Percentiles rank a stretch among this genome's conserved stretches.
Evolutionary conservation across 2,329 filamentous ascomycete species (phyloP).

Genomic region (Aspergillus brasiliensis): DNA sequence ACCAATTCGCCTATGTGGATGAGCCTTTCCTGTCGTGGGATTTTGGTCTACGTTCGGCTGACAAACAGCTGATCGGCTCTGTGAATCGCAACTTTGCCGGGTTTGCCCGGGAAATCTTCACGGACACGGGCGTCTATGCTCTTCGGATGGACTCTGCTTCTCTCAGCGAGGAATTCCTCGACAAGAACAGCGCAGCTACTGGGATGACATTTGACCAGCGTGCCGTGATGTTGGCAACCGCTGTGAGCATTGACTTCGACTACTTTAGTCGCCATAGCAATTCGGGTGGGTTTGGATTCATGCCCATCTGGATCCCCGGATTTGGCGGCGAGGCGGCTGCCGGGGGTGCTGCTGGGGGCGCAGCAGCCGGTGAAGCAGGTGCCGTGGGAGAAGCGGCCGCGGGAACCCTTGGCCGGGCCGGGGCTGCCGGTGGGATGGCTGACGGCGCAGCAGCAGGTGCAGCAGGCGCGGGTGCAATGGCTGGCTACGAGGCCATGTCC

Average conservation of each 20-base stretch:
- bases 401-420: conserved; percentile 41
- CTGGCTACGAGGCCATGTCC: conserved; percentile 66
- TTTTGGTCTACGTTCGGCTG: conserved; percentile 59
- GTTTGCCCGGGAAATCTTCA: conserved; percentile 66
- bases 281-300: conserved; percentile 49
- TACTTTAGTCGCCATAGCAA: conserved; percentile 66
- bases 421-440: conserved; percentile 43
- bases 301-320: conserved; percentile 57
- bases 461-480: conserved; percentile 61
- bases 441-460: conserved; percentile 48
- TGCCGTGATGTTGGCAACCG: conserved; percentile 67
- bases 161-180: conserved; percentile 37
- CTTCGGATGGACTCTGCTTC: conserved; percentile 64
- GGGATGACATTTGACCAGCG: conserved; percentile 68
- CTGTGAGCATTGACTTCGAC: conserved; percentile 67
- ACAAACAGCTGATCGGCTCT: conserved; percentile 57
- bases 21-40: conserved; percentile 68
- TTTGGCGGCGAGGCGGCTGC: conserved; percentile 44
- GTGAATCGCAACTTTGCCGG: conserved; percentile 66
- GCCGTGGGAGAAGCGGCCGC: conserved; percentile 40
- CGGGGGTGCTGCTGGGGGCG: conserved; percentile 41
- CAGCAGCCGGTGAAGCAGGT: conserved; percentile 40
- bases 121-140: conserved; percentile 66
- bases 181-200: conserved; percentile 28
- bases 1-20: conserved; percentile 64